A percentile compares a stretch with the other conserved stretches of the same genome.
Evolutionary conservation across 2,329 filamentous ascomycete species (phyloP).

Genomic region (Botrytis fragariae): DNA sequence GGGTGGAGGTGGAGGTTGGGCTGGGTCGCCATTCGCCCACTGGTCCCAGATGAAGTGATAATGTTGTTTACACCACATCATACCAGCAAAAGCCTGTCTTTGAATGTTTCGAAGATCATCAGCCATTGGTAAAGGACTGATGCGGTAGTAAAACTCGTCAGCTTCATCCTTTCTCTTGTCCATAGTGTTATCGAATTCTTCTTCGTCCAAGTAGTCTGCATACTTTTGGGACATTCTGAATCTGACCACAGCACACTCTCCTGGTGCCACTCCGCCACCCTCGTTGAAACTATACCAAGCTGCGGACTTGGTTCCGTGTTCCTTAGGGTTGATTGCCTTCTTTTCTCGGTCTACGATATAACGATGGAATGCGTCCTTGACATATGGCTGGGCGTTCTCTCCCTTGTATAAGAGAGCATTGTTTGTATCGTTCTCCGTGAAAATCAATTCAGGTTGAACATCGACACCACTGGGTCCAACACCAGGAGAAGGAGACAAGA

Average conservation of each 20-base stretch:
- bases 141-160: slow-evolving; percentile 91
- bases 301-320: slow-evolving; percentile 80
- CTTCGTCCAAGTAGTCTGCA: slow-evolving; percentile 83
- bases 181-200: slow-evolving; percentile 85
- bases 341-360: slow-evolving; percentile 81
- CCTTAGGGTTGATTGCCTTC: slow-evolving; percentile 74
- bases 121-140: slow-evolving; percentile 89
- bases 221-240: slow-evolving; percentile 79
- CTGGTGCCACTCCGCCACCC: slow-evolving; percentile 79
- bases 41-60: slow-evolving; percentile 98
- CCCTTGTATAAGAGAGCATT: slow-evolving; percentile 72
- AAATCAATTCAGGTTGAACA: slow-evolving; percentile 79
- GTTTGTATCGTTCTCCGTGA: slow-evolving; percentile 96
- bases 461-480: slow-evolving; percentile 76
- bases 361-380: slow-evolving; percentile 93
- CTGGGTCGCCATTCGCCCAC: slow-evolving; percentile 92
- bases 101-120: slow-evolving; percentile 95
- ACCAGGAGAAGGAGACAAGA: slow-evolving; percentile 86
- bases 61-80: slow-evolving; percentile 98
- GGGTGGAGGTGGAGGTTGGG: slow-evolving; percentile 80
- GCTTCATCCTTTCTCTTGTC: slow-evolving; percentile 85
- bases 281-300: slow-evolving; percentile 94
- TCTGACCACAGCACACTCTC: slow-evolving; percentile 91
- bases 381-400: slow-evolving; percentile 76
- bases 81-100: slow-evolving; percentile 88